Conservation (phyloP, 106 monocot genomes). For the Phalaenopsis equestris region DNA sequence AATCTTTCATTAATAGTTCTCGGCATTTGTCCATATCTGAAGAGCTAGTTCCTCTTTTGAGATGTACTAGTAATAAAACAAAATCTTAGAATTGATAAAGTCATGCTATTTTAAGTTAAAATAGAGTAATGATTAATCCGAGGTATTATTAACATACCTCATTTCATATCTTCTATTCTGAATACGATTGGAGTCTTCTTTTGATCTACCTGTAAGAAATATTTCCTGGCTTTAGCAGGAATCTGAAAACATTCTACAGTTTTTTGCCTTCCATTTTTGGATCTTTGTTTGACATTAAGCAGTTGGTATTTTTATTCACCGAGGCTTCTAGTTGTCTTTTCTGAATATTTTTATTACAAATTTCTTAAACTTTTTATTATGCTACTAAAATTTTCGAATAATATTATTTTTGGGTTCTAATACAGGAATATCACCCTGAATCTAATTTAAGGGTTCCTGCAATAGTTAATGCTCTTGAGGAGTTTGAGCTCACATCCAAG, state of each 20-base stretch:
- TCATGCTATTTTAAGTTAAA: not conserved
- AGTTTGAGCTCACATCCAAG: slow-evolving; percentile 77
- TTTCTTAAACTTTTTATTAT: not conserved
- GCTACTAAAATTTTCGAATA: not conserved
- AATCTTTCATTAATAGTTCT: not conserved
- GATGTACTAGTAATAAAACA: not conserved
- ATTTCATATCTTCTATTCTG: not conserved
- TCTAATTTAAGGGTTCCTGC: slow-evolving; percentile 83
- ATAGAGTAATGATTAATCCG: not conserved
- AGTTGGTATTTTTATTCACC: not conserved
- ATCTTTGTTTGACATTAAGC: not conserved
- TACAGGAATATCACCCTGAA: slow-evolving; percentile 87
- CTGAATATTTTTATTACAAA: too few species aligned
- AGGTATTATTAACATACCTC: too few species aligned
- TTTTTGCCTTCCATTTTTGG: not conserved
- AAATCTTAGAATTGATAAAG: not conserved
- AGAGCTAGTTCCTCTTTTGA: not conserved
- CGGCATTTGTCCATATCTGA: not conserved
- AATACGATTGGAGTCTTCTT: not conserved
- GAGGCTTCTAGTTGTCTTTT: too few species aligned
- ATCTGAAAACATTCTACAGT: not conserved
- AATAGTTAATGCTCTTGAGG: slow-evolving; percentile 81
- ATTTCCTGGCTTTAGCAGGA: not conserved
- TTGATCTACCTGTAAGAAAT: not conserved
- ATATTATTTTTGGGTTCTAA: slow-evolving; percentile 2